Evolutionary conservation across 2,329 filamentous ascomycete species (phyloP), one percentile per base, ranked within the genome.

Genomic region (Aspergillus costaricaensis): DNA sequence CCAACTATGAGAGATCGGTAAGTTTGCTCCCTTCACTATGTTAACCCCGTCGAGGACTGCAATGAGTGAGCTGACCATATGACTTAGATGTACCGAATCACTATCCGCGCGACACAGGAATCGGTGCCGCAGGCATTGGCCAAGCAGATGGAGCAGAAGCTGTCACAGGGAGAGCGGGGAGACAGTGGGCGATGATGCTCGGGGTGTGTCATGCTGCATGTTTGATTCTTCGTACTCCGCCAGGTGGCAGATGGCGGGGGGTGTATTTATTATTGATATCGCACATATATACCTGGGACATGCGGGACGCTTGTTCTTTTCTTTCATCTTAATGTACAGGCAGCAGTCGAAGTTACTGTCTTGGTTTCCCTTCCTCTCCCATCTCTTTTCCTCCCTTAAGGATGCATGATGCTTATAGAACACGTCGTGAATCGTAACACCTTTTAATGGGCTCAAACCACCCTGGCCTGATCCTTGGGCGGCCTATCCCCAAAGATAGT

Each of bases 71-170:
- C 30, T 58, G n/a, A 58, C 57, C 65, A 64, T 70, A 4, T 52
- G 25, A 36, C 27, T 36, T 67, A 97, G 95, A 97, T 97, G 92
- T 91, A 96, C 70, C 93, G 95, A 56, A 83, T 98, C 62, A 99
- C 95, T 0, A 89, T 99, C 68, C 86, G 95, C 64, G 95, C 94
- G 5, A 99, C 95, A 1, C 94, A 98, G 71, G 95, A 98, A 72
- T 86, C 83, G 32, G 91, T 99, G 0, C 92, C 95, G 7, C 84
- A 86, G 1, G 83, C 94, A 19, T 75, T 99, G 59, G 81, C 95
- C 70, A 93, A 91, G 76, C 80, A 91, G 60, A 96, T 99, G 92
- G 90, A 96, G 72, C 91, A 94, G 65, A 86, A 90, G 63, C 82
- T 98, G 51, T 83, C 89, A 7, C 81, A 83, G 67, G 85, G 85